Percentiles rank a stretch among this genome's conserved stretches.
phyloP scores from a whole-genome alignment of 2,329 filamentous ascomycete species.

The Karstenula rhodostoma region DNA sequence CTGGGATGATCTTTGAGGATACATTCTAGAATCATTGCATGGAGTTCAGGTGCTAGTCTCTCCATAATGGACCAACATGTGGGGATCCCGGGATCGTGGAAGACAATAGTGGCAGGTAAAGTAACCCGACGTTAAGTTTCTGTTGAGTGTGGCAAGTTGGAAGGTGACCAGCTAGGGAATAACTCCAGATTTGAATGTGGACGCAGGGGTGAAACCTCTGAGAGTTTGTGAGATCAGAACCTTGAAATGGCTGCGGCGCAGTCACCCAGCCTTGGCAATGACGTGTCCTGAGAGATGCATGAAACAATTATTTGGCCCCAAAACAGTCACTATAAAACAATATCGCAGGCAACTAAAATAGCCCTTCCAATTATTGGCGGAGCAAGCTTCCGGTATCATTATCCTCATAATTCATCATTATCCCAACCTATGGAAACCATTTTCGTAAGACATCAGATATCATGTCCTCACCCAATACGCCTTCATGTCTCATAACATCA shows the following conservation, averaged over 20 bases:
- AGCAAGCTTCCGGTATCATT: no score
- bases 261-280: background rate
- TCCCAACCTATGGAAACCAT: background rate
- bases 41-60: conserved; percentile 12
- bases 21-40: conserved; percentile 13
- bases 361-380: no score
- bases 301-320: background rate
- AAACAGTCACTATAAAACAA: background rate
- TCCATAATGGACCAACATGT: conserved; percentile 1
- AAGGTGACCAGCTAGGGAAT: no score
- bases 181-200: no score
- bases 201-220: background rate
- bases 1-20: background rate
- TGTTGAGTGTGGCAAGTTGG: no score
- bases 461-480: background rate
- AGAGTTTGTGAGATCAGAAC: background rate
- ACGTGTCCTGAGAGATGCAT: background rate
- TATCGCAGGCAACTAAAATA: no score
- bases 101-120: background rate
- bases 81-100: no score
- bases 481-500: background rate
- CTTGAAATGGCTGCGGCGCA: background rate
- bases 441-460: background rate
- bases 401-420: background rate
- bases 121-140: no score